These are phyloP conservation scores for Venturia nashicola DNA, from an alignment of 2,329 filamentous ascomycete species.

Conservation along the genomic window DNA sequence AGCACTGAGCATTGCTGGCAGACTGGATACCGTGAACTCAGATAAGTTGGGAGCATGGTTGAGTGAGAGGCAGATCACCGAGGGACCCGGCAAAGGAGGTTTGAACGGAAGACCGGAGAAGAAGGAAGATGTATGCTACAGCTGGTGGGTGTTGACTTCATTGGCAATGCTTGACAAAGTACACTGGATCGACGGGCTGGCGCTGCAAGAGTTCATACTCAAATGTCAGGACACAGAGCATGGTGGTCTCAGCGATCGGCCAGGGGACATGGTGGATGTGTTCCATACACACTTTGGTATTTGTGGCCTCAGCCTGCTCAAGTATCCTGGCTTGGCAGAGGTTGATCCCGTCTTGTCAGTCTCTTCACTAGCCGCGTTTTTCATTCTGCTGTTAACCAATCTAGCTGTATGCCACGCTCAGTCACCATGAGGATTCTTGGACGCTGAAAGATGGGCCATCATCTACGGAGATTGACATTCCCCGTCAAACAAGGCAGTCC, in stretches of 20 bases:
- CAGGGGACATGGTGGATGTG: conserved; percentile 91
- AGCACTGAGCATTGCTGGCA: conserved; percentile 69
- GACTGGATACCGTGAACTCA: conserved; percentile 53
- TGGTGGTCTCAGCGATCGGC: conserved; percentile 81
- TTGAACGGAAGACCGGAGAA: conserved; percentile 94
- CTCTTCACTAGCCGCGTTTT: neutral
- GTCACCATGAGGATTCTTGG: conserved; percentile 7
- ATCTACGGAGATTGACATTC: neutral
- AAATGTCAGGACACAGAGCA: conserved; percentile 64
- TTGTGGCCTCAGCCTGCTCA: conserved; percentile 74
- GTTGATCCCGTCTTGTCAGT: conserved; percentile 79
- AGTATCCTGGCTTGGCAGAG: conserved; percentile 56
- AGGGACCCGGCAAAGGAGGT: conserved; percentile 48
- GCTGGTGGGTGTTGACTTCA: conserved; percentile 95
- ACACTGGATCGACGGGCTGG: conserved; percentile 85
- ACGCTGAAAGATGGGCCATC: neutral
- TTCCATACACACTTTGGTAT: conserved; percentile 90
- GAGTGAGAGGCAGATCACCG: conserved; percentile 75
- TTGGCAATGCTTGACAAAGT: conserved; percentile 76
- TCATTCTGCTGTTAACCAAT: neutral
- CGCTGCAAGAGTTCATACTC: conserved; percentile 71
- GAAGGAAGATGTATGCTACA: conserved; percentile 93
- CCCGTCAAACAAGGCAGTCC: neutral
- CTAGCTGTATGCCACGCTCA: conserved; percentile 25
- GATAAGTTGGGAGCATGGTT: conserved; percentile 82